Conservation (phyloP, 108 stramenopile species). For the Seminavis robusta region DNA sequence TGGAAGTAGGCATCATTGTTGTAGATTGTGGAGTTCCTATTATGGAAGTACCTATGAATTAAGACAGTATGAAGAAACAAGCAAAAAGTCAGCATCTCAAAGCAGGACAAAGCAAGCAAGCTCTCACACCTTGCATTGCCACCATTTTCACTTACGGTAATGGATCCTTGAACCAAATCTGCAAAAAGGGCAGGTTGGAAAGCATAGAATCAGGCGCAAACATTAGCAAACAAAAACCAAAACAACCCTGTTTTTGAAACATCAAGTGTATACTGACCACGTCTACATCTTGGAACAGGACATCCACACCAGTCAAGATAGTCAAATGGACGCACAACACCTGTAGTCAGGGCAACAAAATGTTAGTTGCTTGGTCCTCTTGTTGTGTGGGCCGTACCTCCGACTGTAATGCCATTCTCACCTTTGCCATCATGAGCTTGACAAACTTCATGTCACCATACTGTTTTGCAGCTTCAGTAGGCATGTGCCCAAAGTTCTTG, state of each 20-base stretch:
- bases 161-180: slow-evolving; percentile 64
- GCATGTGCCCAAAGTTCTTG: slow-evolving; percentile 49
- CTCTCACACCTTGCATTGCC: too few species aligned
- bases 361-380: too few species aligned
- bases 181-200: too few species aligned
- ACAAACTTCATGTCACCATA: slow-evolving; percentile 68
- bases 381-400: too few species aligned
- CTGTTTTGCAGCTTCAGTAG: slow-evolving; percentile 37
- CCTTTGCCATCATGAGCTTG: slow-evolving; percentile 80
- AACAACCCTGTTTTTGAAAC: too few species aligned
- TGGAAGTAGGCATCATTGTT: slow-evolving; percentile 64
- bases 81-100: slow-evolving; percentile 30
- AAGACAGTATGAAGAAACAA: slow-evolving; percentile 52
- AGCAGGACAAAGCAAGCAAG: too few species aligned
- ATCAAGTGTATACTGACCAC: too few species aligned
- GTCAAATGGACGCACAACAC: slow-evolving; percentile 58
- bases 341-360: slow-evolving; percentile 10
- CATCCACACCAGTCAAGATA: slow-evolving; percentile 61
- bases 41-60: slow-evolving; percentile 61
- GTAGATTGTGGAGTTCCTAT: background rate
- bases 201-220: too few species aligned
- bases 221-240: too few species aligned
- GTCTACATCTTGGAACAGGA: slow-evolving; percentile 86
- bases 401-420: too few species aligned
- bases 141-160: too few species aligned